phyloP scores from a whole-genome alignment of 2,329 filamentous ascomycete species.

The Penicillium sp. region DNA sequence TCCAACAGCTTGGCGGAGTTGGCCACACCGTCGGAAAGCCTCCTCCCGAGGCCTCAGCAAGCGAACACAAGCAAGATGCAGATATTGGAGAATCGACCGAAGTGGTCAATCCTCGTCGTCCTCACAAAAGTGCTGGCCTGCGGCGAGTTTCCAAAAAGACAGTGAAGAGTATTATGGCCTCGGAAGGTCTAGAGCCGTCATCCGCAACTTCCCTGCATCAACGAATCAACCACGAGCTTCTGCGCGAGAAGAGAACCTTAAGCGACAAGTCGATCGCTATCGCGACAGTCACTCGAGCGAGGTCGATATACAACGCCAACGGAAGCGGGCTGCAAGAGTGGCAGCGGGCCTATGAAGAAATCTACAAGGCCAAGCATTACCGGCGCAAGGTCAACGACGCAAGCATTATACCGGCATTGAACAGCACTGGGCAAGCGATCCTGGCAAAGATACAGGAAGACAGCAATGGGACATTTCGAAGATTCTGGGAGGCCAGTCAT shows the following conservation, averaged over 20 bases:
- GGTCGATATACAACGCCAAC: constrained; percentile 25
- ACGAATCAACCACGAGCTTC: constrained; percentile 21
- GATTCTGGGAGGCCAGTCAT: constrained; percentile 29
- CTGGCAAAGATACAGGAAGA: constrained; percentile 27
- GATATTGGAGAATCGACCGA: background rate
- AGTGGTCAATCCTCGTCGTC: background rate
- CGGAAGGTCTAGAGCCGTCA: background rate
- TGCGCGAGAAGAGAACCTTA: constrained; percentile 20
- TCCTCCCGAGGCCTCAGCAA: background rate
- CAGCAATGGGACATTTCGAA: constrained; percentile 26
- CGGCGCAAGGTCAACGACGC: constrained; percentile 11
- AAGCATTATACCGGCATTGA: constrained; percentile 18
- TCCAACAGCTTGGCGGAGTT: background rate
- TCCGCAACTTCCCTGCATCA: background rate
- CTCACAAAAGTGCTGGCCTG: background rate
- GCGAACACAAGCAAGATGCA: background rate
- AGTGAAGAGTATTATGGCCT: background rate
- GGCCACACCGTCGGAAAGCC: background rate
- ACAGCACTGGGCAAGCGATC: constrained; percentile 17
- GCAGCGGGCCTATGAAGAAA: constrained; percentile 22
- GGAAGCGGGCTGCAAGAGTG: constrained; percentile 24
- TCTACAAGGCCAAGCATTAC: constrained; percentile 27
- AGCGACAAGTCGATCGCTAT: constrained; percentile 20
- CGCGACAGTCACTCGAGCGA: constrained; percentile 24
- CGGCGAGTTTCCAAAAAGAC: background rate